Evolutionary conservation across 2,329 filamentous ascomycete species (phyloP), one percentile per base, ranked within the genome.

Genomic region (Fusarium kyushuense): DNA sequence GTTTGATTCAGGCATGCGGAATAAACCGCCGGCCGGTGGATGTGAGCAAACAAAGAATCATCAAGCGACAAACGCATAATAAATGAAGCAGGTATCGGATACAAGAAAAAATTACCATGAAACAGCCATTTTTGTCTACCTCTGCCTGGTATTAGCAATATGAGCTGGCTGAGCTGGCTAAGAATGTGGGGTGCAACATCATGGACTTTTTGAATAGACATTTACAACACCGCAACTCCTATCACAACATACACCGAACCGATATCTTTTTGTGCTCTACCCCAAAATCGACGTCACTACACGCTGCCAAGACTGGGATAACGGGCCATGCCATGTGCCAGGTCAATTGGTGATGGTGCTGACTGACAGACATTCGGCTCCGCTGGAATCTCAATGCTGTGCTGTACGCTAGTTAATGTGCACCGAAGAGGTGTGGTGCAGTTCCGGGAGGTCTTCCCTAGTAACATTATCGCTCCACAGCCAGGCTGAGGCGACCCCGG

Each of bases 221-320:
- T 57, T 48, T 51, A 56, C 48, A 69, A 54, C 45, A 54, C 56
- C 47, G 54, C 60, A 65, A 65, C 55, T 65, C 67, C 58, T 71
- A 63, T 73, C 61, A 32, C 58, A 48, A 56, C 60, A 70, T 59
- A 58, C 53, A 52, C 33, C 68, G 58, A 58, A 69, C 47, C 43
- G 58, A 71, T 63, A 62, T 66, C 46, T 64, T 59, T 48, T 51
- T 58, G 47, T 62, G 43, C 29, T 58, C 56, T 69, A 48, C 61
- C 23, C 64, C 66, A 72, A 66, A 65, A 65, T 47, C 72, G 72
- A 74, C 72, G 72, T 74, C 72, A 74, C 69, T 54, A 53, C 56
- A 69, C 69, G 68, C 63, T 38, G 66, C 70, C 63, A 71, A 71
- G 68, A 52, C 52, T 47, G 53, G 54, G 53, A 62, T 51, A 66